Conservation (phyloP, 2,329 filamentous ascomycete genomes). For the Emmonsiellopsis sp. region DNA sequence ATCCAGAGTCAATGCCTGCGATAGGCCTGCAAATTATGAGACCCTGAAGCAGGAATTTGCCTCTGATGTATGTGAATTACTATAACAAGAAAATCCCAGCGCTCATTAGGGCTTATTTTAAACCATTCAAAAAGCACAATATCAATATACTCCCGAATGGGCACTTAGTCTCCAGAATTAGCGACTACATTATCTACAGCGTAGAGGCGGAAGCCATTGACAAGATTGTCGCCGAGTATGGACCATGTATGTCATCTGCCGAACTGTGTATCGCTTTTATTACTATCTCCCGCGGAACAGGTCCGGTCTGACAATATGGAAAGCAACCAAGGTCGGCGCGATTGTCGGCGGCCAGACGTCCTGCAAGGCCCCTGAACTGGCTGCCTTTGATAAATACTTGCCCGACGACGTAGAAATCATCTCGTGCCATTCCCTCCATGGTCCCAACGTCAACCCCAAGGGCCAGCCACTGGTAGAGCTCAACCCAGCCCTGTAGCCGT, state of each 20-base stretch:
- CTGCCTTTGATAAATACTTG: slow-evolving; percentile 81
- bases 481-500: slow-evolving; percentile 4
- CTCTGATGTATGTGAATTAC: slow-evolving; percentile 62
- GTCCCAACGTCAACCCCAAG: slow-evolving; percentile 76
- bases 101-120: slow-evolving; percentile 18
- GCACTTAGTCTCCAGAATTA: slow-evolving; percentile 86
- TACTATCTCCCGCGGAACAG: neutral
- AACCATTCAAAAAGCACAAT: slow-evolving; percentile 55
- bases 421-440: slow-evolving; percentile 93
- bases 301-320: slow-evolving; percentile 8
- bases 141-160: slow-evolving; percentile 88
- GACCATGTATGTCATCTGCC: slow-evolving; percentile 63
- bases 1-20: slow-evolving; percentile 83
- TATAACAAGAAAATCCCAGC: slow-evolving; percentile 5
- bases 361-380: slow-evolving; percentile 94
- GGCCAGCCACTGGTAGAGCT: slow-evolving; percentile 73
- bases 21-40: slow-evolving; percentile 81
- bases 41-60: slow-evolving; percentile 70
- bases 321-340: slow-evolving; percentile 87
- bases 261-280: slow-evolving; percentile 1
- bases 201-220: slow-evolving; percentile 91
- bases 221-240: slow-evolving; percentile 76
- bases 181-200: slow-evolving; percentile 98
- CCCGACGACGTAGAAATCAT: slow-evolving; percentile 85
- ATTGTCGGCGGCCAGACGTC: slow-evolving; percentile 97